phyloP scores from a whole-genome alignment of 768 basidiomycete genomes.

The Aureoboletus auriporus region DNA sequence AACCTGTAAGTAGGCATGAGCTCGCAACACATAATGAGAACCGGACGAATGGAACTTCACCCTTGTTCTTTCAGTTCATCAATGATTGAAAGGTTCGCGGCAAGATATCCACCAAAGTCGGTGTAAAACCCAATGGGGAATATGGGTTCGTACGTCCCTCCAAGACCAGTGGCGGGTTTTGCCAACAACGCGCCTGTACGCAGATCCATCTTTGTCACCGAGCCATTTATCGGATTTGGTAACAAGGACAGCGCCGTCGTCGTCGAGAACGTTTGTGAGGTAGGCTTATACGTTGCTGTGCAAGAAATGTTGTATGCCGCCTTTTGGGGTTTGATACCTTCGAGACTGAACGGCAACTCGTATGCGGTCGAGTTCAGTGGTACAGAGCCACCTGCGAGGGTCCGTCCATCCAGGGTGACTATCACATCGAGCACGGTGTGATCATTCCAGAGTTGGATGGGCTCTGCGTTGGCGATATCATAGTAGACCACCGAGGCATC shows the following conservation, averaged over 20 bases:
- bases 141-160: slow-evolving; percentile 48
- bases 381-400: slow-evolving; percentile 40
- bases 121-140: slow-evolving; percentile 46
- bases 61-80: slow-evolving; percentile 32
- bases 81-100: slow-evolving; percentile 21
- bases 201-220: slow-evolving; percentile 62
- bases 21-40: not conserved
- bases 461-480: slow-evolving; percentile 42
- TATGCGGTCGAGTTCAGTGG: slow-evolving; percentile 50
- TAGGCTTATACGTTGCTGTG: slow-evolving; percentile 26
- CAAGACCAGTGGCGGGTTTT: slow-evolving; percentile 45
- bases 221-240: slow-evolving; percentile 46
- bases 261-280: slow-evolving; percentile 42
- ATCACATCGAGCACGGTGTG: slow-evolving; percentile 35
- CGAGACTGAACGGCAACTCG: slow-evolving; percentile 46
- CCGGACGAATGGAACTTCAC: slow-evolving; percentile 8
- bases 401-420: slow-evolving; percentile 43
- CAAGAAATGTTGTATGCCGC: slow-evolving; percentile 28
- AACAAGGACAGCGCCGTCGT: slow-evolving; percentile 45
- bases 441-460: slow-evolving; percentile 32
- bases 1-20: slow-evolving; percentile 9
- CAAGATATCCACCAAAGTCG: slow-evolving; percentile 32
- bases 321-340: slow-evolving; percentile 40
- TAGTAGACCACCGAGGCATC: slow-evolving; percentile 49
- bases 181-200: slow-evolving; percentile 56